Base-by-base conservation (phyloP, 2,329 filamentous ascomycete genomes). In the Epichloe typhina region DNA sequence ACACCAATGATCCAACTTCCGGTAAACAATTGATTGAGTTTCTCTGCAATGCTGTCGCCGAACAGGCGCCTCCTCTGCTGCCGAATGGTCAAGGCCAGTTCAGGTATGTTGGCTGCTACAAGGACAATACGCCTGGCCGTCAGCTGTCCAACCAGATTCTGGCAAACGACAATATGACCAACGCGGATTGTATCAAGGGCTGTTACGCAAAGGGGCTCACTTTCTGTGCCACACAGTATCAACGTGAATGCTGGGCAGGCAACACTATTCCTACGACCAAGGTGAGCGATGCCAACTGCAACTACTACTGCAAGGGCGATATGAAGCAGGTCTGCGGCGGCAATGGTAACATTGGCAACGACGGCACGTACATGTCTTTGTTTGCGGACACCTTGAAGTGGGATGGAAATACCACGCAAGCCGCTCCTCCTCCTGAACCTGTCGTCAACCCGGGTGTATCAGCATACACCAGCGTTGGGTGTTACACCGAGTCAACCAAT, bases 171-270 rank as follows among this genome's bases (percentile, higher is more conserved):
- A 61, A 59, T 13, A 74, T 68, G 61, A 72, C 72, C 3, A 72
- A 68, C 23, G 63, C 64, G 23, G 62, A 64, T 54, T 79, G 74
- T 47, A 73, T 77, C 39, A 61, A 60, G 0, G 61, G 67, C 1
- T 78, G 75, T 46, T 62, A 61, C 1, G 57, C 50, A 0, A 58
- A 56, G 4, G 62, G 64, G 1, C 66, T 64, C 12, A 56, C 59
- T 0, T 76, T 74, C 54, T 75, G 74, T 5, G 75, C 68, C 2
- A 74, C 71, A 0, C 66, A 77, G 49, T 78, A 77, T 53, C 63
- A 70, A 17, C 57, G 63, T 12, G 75, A 80, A 56, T 79, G 76
- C 57, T 80, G 76, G 77, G 74, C 66, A 17, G 77, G 77, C 2
- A 70, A 70, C 26, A 67, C 57, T 0, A 67, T 75, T 23, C 76